Evolutionary conservation across 2,329 filamentous ascomycete species (phyloP).

Genomic region (Capronia epimyces): DNA sequence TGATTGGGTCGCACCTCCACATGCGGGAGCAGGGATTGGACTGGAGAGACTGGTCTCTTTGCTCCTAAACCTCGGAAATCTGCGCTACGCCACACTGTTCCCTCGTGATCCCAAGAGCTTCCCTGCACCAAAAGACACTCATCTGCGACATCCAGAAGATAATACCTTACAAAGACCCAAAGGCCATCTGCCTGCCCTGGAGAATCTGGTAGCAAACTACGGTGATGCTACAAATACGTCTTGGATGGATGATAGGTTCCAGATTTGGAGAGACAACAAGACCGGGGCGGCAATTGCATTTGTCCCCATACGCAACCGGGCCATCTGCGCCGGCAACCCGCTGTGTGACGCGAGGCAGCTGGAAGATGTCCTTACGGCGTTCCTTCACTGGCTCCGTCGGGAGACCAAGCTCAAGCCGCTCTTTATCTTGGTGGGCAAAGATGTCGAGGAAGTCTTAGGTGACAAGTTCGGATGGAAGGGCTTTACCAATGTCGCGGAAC

Average conservation of each 20-base stretch:
- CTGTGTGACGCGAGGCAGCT: conserved; percentile 77
- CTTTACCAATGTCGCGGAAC: conserved; percentile 80
- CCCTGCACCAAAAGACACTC: conserved; percentile 56
- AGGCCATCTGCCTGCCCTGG: conserved; percentile 64
- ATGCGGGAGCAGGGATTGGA: conserved; percentile 84
- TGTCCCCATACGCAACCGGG: conserved; percentile 69
- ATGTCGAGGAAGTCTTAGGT: conserved; percentile 73
- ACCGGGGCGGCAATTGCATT: conserved; percentile 83
- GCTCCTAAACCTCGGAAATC: conserved; percentile 79
- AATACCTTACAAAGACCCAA: conserved; percentile 63
- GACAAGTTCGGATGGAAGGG: conserved; percentile 80
- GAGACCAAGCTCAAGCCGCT: conserved; percentile 70
- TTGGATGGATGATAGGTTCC: conserved; percentile 83
- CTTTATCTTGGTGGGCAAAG: conserved; percentile 78
- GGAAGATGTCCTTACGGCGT: conserved; percentile 64
- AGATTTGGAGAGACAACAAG: conserved; percentile 73
- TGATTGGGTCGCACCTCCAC: conserved; percentile 79
- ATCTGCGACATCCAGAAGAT: conserved; percentile 76
- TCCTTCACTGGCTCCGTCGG: conserved; percentile 68
- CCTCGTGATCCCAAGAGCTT: conserved; percentile 83
- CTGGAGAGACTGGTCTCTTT: conserved; percentile 84
- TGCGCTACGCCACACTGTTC: conserved; percentile 81
- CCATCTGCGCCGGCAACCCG: conserved; percentile 80
- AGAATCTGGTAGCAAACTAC: conserved; percentile 90
- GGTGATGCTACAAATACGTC: conserved; percentile 91